Percentiles rank a stretch among this genome's conserved stretches.
These are phyloP conservation scores for Sisymbrium altissimum DNA, from an alignment of 345 rosid genomes.

Conservation along the genomic window DNA sequence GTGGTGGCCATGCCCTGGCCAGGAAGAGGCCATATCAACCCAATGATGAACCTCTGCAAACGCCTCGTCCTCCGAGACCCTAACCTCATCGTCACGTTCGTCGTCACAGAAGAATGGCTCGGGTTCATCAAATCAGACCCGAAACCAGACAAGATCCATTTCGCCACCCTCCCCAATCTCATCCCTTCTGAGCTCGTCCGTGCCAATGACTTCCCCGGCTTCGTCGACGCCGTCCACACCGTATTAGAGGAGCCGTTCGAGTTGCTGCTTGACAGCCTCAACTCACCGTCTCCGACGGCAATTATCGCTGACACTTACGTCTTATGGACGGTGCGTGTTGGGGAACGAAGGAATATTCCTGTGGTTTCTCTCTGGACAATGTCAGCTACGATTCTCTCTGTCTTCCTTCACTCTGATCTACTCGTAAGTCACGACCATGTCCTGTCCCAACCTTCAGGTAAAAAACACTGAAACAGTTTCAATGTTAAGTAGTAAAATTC, in stretches of 20 bases:
- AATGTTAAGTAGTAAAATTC: neutral
- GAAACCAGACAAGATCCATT: constrained; percentile 36
- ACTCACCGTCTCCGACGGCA: constrained; percentile 21
- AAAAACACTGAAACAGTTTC: neutral
- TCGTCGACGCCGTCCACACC: constrained; percentile 17
- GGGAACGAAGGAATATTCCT: constrained; percentile 41
- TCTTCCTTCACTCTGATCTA: constrained; percentile 26
- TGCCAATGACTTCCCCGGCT: constrained; percentile 15
- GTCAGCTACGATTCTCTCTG: constrained; percentile 38
- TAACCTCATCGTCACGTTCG: constrained; percentile 47
- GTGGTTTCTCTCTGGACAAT: constrained; percentile 51
- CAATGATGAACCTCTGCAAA: constrained; percentile 65
- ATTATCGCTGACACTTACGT: constrained; percentile 40
- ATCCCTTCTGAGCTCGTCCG: constrained; percentile 32
- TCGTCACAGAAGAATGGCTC: constrained; percentile 71
- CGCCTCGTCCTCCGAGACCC: constrained; percentile 34
- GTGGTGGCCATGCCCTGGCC: constrained; percentile 63
- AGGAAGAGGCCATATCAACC: constrained; percentile 67
- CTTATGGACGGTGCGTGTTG: constrained; percentile 40
- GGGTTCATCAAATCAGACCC: constrained; percentile 41
- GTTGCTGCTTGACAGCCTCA: constrained; percentile 37
- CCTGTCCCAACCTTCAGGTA: constrained; percentile 34
- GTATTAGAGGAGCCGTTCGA: constrained; percentile 44
- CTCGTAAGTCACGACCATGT: constrained; percentile 24
- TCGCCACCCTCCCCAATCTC: constrained; percentile 27